Evolutionary conservation across 2,329 filamentous ascomycete genomes (phyloP), one percentile per base, ranked within the genome.

Genomic region (Alternaria triticina): DNA sequence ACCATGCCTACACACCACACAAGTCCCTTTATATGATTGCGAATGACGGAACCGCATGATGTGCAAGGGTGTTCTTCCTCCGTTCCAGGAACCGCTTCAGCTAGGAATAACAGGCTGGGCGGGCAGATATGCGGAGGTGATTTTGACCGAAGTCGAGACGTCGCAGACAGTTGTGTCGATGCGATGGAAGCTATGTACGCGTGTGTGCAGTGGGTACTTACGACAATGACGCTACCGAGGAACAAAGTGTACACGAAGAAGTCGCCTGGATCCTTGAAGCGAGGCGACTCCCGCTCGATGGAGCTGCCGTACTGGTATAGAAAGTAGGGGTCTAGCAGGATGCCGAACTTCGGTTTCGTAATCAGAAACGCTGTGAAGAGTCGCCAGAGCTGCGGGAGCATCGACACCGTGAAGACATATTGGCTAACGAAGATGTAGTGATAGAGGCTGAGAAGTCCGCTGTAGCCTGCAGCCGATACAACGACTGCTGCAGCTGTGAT

Each of bases 191-290:
- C 25, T 25, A 54, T 61, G 60, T 50, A 66, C 50, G 57, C 61
- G 61, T 25, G 57, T 63, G 65, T 58, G 67, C 68, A 59, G 49
- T 46, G 60, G 51, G 49, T 65, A 86, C 94, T 89, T 93, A 97
- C 94, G 84, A 93, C 77, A 69, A 96, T 95, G 74, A 90, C 82
- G 55, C 82, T 81, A 70, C 87, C 85, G 72, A 94, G 86, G 77
- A 96, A 96, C 62, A 90, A 81, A 71, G 96, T 82, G 78, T 96
- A 97, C 82, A 90, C 90, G 66, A 96, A 85, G 72, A 96, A 87
- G 77, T 96, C 91, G 76, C 93, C 94, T 61, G 91, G 91, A 70
- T 87, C 86, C 45, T 85, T 82, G 78, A 97, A 95, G 63, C 92
- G 89, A 57, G 90, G 82, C 65, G 91, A 91, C 68, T 86, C 86